Evolutionary conservation across 345 rosid genomes (phyloP), one percentile per base, ranked within the genome.

Genomic region (Nasturtium officinale): DNA sequence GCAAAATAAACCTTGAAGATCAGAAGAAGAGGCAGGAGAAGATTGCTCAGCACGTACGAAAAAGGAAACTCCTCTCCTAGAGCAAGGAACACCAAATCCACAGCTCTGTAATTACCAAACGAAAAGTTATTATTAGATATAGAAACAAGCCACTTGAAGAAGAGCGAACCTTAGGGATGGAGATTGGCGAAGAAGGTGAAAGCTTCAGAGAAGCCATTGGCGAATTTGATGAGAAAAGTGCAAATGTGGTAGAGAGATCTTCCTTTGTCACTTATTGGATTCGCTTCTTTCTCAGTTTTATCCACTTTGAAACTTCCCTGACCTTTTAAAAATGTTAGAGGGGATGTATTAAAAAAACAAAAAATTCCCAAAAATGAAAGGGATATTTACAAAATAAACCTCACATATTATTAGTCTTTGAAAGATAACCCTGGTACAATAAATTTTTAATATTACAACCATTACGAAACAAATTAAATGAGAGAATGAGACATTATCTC

Each of bases 131-230:
- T 52, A 59, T 52, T 28, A 52, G 73, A 76, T 26, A 8, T 33
- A 40, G 29, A 51, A 65, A 29, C 67, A 54, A 33, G 17, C 40
- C 48, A 51, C n/a, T 15, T 50, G 21, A 13, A n/a, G 67, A 59
- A 42, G 17, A 46, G 25, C 26, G 59, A 61, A 87, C 97, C 94
- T 81, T 90, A 64, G 90, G 86, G 67, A 88, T 53, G 32, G 89
- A 83, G 69, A 78, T 70, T 67, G 86, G 81, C 40, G 87, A 73
- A 18, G 88, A 77, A 17, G 82, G 86, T 67, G 85, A 84, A 54
- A 80, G 66, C 59, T 81, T 91, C 78, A 92, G 83, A 52, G 97
- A 86, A 82, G 84, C 94, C 98, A 93, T 89, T 69, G 80, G 20
- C 48, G 52, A 57, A 65, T 12, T 37, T 13, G 78, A 3, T 35